Conservation (phyloP, 2,329 filamentous ascomycete species). For the Raffaelea arxii region DNA sequence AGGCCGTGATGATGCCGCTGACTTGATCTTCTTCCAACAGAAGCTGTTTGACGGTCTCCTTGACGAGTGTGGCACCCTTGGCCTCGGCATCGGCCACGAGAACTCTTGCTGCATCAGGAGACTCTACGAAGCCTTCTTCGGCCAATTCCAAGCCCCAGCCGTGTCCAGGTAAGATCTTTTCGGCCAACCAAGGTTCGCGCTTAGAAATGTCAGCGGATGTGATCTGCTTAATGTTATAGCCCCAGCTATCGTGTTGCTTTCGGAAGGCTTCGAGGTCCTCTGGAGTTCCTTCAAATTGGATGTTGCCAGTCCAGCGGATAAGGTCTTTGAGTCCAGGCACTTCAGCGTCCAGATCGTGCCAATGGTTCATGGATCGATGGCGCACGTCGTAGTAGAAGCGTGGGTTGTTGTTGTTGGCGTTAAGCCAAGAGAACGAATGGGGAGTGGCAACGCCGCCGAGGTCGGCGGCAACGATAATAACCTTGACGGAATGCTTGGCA, state of each 20-base stretch:
- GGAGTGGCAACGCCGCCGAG: slow-evolving; percentile 21
- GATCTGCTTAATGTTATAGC: slow-evolving; percentile 16
- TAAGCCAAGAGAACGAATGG: slow-evolving; percentile 23
- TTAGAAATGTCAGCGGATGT: slow-evolving; percentile 12
- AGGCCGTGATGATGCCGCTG: slow-evolving; percentile 11
- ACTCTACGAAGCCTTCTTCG: slow-evolving; percentile 21
- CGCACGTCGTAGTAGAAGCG: slow-evolving; percentile 20
- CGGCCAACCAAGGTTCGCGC: slow-evolving; percentile 11
- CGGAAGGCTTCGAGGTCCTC: slow-evolving; percentile 16
- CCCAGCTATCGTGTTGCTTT: slow-evolving; percentile 17
- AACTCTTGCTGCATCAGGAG: slow-evolving; percentile 16
- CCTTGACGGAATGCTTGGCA: slow-evolving; percentile 11
- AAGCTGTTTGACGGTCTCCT: not conserved
- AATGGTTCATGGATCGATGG: slow-evolving; percentile 18
- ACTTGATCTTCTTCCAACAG: slow-evolving; percentile 5
- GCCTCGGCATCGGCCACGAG: slow-evolving; percentile 7
- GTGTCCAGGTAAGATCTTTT: slow-evolving; percentile 8
- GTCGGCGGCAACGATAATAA: slow-evolving; percentile 19
- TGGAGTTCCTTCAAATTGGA: slow-evolving; percentile 14
- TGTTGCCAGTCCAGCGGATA: slow-evolving; percentile 16
- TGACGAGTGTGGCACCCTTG: not conserved
- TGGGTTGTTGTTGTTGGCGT: slow-evolving; percentile 18
- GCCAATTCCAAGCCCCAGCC: slow-evolving; percentile 13
- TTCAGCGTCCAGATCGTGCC: slow-evolving; percentile 11
- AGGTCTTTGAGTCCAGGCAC: slow-evolving; percentile 14